Conservation (phyloP, 176 grass and related monocot species). For the Cenchrus americanus region DNA sequence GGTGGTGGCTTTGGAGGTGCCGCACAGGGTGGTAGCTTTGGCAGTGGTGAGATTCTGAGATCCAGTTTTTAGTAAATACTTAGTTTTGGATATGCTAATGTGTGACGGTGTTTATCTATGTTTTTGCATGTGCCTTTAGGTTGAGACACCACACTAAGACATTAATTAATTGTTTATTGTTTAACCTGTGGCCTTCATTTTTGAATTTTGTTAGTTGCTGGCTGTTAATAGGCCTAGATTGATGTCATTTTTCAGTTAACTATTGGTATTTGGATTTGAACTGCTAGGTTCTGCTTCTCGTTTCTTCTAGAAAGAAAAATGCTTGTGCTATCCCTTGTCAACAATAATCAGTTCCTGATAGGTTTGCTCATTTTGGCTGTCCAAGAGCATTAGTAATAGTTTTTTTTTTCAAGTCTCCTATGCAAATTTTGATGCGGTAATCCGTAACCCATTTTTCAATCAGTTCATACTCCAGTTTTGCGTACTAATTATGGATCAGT, state of each 20-base stretch:
- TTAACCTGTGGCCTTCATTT: not conserved
- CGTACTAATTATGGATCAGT: not conserved
- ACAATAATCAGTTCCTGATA: not conserved
- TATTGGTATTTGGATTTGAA: slow-evolving; percentile 28
- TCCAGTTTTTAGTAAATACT: not conserved
- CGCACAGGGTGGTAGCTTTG: slow-evolving; percentile 52
- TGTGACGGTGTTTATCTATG: not conserved
- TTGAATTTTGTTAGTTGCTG: not conserved
- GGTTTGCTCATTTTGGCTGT: slow-evolving; percentile 1
- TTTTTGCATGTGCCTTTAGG: slow-evolving; percentile 4
- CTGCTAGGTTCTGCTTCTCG: not conserved
- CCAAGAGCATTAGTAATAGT: slow-evolving; percentile 15
- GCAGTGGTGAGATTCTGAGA: slow-evolving; percentile 47
- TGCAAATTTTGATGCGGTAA: not conserved
- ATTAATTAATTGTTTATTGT: not conserved
- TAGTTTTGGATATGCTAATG: slow-evolving; percentile 5
- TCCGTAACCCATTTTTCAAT: not conserved
- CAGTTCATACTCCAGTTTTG: not conserved
- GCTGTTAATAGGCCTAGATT: not conserved
- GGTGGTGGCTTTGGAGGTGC: slow-evolving; percentile 55
- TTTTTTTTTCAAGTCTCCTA: slow-evolving; percentile 25
- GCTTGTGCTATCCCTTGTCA: not conserved
- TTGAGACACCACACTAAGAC: not conserved
- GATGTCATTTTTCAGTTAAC: not conserved
- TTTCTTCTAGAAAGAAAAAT: slow-evolving; percentile 19